Percentiles rank a stretch among this genome's conserved stretches.
These are phyloP conservation scores for Oenanthe javanica DNA, from an alignment of 140 eudicot species.

Conservation along the genomic window DNA sequence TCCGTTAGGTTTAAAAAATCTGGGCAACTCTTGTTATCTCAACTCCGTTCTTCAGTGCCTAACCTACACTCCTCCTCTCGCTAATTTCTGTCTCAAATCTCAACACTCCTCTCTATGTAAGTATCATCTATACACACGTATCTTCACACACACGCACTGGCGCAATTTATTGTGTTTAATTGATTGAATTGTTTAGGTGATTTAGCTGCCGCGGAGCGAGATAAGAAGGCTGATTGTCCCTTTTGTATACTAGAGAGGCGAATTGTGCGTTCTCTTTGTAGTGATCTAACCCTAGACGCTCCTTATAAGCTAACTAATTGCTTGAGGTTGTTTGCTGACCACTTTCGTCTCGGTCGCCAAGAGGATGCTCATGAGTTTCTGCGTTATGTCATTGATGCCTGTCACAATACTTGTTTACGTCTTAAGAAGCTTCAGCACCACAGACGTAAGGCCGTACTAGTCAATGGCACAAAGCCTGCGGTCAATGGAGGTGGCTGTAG, in stretches of 20 bases:
- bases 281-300: slow-evolving; percentile 49
- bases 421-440: slow-evolving; percentile 74
- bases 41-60: slow-evolving; percentile 97
- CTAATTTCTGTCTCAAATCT: slow-evolving; percentile 68
- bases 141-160: neutral
- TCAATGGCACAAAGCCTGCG: slow-evolving; percentile 16
- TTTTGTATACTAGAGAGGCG: slow-evolving; percentile 84
- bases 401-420: slow-evolving; percentile 85
- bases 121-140: neutral
- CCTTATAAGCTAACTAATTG: slow-evolving; percentile 63
- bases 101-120: slow-evolving; percentile 63
- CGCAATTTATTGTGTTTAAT: neutral
- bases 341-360: slow-evolving; percentile 75
- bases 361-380: slow-evolving; percentile 98
- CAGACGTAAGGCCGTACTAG: slow-evolving; percentile 25
- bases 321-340: slow-evolving; percentile 62
- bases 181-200: slow-evolving; percentile 39
- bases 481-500: slow-evolving; percentile 12
- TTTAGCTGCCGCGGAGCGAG: slow-evolving; percentile 32
- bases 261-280: slow-evolving; percentile 56
- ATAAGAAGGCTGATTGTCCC: slow-evolving; percentile 78
- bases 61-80: slow-evolving; percentile 97
- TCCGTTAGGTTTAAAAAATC: slow-evolving; percentile 82
- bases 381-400: slow-evolving; percentile 87
- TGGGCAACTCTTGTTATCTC: slow-evolving; percentile 89